Evolutionary conservation across 2,329 filamentous ascomycete genomes (phyloP), one percentile per base, ranked within the genome.

Genomic region (Epicoccum sorghinum): DNA sequence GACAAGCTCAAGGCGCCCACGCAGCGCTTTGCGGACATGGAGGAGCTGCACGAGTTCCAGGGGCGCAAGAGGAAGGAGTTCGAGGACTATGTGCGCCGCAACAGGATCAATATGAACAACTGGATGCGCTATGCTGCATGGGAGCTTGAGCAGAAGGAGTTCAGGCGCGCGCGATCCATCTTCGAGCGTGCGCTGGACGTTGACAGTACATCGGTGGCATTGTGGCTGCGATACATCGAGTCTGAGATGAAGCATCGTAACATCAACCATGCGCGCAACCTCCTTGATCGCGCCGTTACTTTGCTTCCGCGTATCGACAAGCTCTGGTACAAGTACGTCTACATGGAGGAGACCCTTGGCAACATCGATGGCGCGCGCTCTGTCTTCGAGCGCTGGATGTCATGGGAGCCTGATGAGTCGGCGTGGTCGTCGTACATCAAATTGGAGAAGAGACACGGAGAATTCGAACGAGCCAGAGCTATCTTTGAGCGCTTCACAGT

Each of bases 301-400:
- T 90, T 96, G 51, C 80, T 97, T 35, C 95, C 95, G 4, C 83
- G 95, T 52, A 86, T 98, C 36, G 92, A 98, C 74, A 98, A 98
- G 81, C 80, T 99, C 30, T 99, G 95, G 95, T 99, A 96, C 81
- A 98, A 98, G 75, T 99, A 97, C 80, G 91, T 96, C 24, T 96
- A 96, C 74, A 96, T 96, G 89, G 93, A 98, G 79, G 95, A 99
- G 82, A 98, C 93, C 78, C 83, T 99, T 49, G 92, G 92, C 6
- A 97, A 99, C 68, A 88, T 99, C 43, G 87, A 93, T 3, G 95
- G 93, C 32, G 96, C 92, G 3, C 83, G 95, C 54, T 91, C 96
- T 66, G 91, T 98, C 0, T 99, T 98, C 72, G 95, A 99, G 78
- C 84, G 95, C 40, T 99, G 95, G 95, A 93, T 99, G 89, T 88